A percentile compares a stretch with the other conserved stretches of the same genome.
phyloP scores from a whole-genome alignment of 2,329 filamentous ascomycete species.

The Samsoniella hepiali region DNA sequence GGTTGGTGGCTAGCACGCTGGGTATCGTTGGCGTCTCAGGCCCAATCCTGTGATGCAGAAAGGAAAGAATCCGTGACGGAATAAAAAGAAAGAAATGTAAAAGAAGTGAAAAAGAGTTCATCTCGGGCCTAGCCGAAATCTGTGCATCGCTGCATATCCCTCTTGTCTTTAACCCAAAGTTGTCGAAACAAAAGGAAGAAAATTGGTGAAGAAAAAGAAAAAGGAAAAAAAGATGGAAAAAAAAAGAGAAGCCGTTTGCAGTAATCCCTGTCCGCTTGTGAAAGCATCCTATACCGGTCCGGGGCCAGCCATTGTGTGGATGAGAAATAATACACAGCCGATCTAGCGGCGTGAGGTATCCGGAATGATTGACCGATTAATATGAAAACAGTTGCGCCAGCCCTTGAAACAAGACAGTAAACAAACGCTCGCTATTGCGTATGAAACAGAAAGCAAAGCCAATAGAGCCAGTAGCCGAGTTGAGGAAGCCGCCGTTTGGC shows the following conservation, averaged over 20 bases:
- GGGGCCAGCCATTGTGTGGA: conserved; percentile 55
- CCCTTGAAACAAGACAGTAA: conserved; percentile 23
- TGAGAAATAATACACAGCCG: conserved; percentile 41
- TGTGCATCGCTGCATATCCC: conserved; percentile 64
- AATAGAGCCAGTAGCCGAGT: conserved; percentile 27
- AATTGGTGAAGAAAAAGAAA: conserved; percentile 28
- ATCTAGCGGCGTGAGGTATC: conserved; percentile 43
- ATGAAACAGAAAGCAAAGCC: conserved; percentile 31
- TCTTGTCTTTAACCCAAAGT: conserved; percentile 48
- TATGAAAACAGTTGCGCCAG: conserved; percentile 30
- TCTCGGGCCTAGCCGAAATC: conserved; percentile 49
- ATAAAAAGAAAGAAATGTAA: conserved; percentile 29
- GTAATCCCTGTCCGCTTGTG: conserved; percentile 47
- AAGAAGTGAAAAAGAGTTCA: conserved; percentile 44
- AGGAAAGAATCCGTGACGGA: conserved; percentile 19
- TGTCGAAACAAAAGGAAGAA: conserved; percentile 30
- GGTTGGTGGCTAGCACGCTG: conserved; percentile 14
- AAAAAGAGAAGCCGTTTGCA: conserved; percentile 43
- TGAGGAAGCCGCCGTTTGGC: conserved; percentile 21
- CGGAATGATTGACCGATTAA: conserved; percentile 32
- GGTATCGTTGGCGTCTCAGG: conserved; percentile 17
- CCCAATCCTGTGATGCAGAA: not conserved
- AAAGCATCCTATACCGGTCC: conserved; percentile 51
- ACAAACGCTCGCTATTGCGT: conserved; percentile 41
- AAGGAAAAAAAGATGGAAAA: conserved; percentile 28